phyloP scores from a whole-genome alignment of 495 filamentous ascomycete species.

The Glutinoglossum americanum region DNA sequence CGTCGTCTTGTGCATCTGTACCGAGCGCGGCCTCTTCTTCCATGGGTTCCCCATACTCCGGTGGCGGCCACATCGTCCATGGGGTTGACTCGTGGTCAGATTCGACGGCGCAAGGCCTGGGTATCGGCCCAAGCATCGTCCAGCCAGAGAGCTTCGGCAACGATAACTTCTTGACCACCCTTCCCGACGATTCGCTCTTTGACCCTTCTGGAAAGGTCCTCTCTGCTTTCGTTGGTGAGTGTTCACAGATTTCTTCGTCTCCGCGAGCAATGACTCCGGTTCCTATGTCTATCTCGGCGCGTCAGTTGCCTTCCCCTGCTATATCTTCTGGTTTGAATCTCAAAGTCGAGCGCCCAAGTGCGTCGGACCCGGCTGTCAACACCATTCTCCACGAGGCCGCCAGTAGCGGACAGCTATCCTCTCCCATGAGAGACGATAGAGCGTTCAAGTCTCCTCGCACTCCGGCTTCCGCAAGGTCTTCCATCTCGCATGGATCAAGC shows the following conservation, averaged over 20 bases:
- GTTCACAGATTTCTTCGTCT: constrained; percentile 14
- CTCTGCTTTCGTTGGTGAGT: constrained; percentile 67
- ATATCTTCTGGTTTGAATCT: constrained; percentile 28
- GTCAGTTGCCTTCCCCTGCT: not conserved
- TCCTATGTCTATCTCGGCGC: constrained; percentile 17
- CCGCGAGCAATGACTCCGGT: constrained; percentile 11
- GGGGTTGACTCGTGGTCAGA: constrained; percentile 38
- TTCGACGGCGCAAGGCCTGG: constrained; percentile 33
- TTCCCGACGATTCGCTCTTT: constrained; percentile 32
- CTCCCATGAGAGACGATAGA: constrained; percentile 8
- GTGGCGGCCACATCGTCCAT: constrained; percentile 32
- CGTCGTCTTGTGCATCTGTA: constrained; percentile 51
- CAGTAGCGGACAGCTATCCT: not conserved
- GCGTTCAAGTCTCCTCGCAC: constrained; percentile 29
- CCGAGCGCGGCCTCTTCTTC: constrained; percentile 55
- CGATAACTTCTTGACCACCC: constrained; percentile 18
- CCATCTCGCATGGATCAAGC: constrained; percentile 8
- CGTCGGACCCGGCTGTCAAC: not conserved
- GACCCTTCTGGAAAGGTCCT: constrained; percentile 37
- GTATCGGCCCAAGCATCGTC: constrained; percentile 44
- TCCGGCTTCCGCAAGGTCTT: constrained; percentile 27
- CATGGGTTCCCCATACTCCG: constrained; percentile 60
- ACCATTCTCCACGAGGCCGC: not conserved
- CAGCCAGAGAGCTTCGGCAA: constrained; percentile 33
- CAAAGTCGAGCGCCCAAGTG: constrained; percentile 13